A percentile compares a stretch with the other conserved stretches of the same genome.
phyloP scores from a whole-genome alignment of 78 protist species.

The Polysphondylium violaceum region DNA sequence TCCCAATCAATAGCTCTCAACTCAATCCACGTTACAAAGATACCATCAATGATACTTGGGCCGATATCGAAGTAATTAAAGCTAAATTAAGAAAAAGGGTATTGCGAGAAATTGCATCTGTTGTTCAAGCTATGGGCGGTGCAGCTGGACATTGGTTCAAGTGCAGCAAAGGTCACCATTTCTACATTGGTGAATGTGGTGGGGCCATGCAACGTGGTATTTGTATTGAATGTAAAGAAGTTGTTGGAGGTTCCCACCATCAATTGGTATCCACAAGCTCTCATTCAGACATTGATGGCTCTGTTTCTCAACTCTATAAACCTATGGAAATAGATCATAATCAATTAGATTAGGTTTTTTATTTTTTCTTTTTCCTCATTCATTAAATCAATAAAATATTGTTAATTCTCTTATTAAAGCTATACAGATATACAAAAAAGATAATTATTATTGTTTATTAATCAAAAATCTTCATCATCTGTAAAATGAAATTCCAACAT shows the following conservation, averaged over 20 bases:
- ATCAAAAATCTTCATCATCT: no score
- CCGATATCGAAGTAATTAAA: conserved; percentile 26
- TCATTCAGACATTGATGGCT: conserved; percentile 54
- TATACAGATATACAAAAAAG: no score
- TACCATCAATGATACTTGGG: conserved; percentile 7
- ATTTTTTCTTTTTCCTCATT: no score
- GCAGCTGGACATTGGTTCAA: conserved; percentile 52
- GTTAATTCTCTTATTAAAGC: no score
- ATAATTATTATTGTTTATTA: no score
- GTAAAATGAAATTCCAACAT: no score
- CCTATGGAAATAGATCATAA: no score
- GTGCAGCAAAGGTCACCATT: conserved; percentile 71
- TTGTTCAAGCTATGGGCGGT: conserved; percentile 23
- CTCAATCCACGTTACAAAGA: conserved; percentile 31
- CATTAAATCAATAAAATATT: no score
- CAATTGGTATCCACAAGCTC: background rate
- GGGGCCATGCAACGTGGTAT: conserved; percentile 55
- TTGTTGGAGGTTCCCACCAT: conserved; percentile 80
- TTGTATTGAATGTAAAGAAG: conserved; percentile 79
- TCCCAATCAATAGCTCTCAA: conserved; percentile 8
- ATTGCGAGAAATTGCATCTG: background rate
- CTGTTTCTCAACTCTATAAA: background rate
- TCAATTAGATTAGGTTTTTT: no score
- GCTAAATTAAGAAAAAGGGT: background rate
- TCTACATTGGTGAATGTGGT: conserved; percentile 86